Evolutionary conservation across 306 rosid genomes (phyloP).

Genomic region (Spatholobus suberectus): DNA sequence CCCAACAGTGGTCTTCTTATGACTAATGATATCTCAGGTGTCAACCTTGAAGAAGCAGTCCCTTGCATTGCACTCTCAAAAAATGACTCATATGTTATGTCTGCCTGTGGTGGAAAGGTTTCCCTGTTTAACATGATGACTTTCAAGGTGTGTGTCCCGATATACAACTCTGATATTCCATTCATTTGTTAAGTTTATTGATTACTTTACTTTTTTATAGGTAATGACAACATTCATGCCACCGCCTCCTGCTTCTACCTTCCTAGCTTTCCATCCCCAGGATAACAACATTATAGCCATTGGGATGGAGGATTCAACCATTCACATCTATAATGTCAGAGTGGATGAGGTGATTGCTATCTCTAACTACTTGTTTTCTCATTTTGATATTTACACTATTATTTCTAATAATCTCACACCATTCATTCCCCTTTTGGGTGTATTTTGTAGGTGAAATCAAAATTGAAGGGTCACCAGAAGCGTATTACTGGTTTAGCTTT

Average conservation of each 20-base stretch:
- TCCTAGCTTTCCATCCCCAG: conserved; percentile 80
- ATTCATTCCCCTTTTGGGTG: conserved; percentile 27
- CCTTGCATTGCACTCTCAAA: conserved; percentile 88
- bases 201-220: conserved; percentile 47
- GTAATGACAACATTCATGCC: conserved; percentile 84
- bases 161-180: conserved; percentile 14
- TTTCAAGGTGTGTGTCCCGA: conserved; percentile 60
- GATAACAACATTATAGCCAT: conserved; percentile 94
- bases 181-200: conserved; percentile 26
- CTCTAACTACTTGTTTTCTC: not conserved
- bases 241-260: conserved; percentile 83
- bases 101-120: conserved; percentile 89
- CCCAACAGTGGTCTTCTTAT: conserved; percentile 82
- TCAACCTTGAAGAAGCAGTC: conserved; percentile 82
- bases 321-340: conserved; percentile 78
- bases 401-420: conserved; percentile 13
- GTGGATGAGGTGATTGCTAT: conserved; percentile 71
- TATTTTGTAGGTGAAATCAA: conserved; percentile 69
- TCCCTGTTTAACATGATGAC: conserved; percentile 84
- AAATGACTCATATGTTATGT: conserved; percentile 85
- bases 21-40: conserved; percentile 77
- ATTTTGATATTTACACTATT: not conserved
- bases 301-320: conserved; percentile 89
- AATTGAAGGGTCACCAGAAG: conserved; percentile 85
- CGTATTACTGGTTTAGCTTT: conserved; percentile 86